Evolutionary conservation across 352 stramenopile genomes (phyloP).

Genomic region (Globisporangium emineosum): DNA sequence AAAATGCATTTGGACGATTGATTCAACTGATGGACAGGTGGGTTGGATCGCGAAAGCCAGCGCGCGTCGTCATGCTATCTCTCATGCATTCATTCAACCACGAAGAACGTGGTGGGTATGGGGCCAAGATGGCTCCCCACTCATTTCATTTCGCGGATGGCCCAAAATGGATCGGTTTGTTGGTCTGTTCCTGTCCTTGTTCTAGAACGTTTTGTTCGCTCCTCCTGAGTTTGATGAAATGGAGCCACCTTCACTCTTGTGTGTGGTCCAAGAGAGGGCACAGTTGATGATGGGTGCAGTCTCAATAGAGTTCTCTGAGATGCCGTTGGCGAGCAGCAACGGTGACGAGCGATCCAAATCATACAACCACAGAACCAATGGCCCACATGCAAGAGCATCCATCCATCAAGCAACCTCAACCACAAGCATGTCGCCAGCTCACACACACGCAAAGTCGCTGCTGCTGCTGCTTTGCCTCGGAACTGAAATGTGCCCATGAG

Average conservation of each 20-base stretch:
- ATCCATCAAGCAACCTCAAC: not conserved
- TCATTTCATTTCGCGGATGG: not conserved
- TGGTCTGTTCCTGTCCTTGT: not conserved
- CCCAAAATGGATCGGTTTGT: not conserved
- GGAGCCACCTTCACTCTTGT: conserved; percentile 12
- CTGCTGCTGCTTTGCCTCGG: not conserved
- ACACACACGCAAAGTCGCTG: not conserved
- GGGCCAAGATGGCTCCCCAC: not conserved
- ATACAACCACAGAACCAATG: not conserved
- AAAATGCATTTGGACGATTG: not conserved
- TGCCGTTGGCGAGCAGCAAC: not conserved
- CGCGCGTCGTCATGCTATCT: not conserved
- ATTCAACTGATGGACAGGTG: not conserved
- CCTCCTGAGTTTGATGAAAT: conserved; percentile 2
- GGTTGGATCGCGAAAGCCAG: not conserved
- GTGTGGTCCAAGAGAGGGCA: too few species aligned
- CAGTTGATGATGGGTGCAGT: conserved; percentile 5
- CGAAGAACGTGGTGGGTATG: not conserved
- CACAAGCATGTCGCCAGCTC: not conserved
- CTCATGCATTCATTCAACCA: not conserved
- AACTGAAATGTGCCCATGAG: not conserved
- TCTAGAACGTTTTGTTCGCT: conserved; percentile 9
- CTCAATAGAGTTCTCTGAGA: not conserved
- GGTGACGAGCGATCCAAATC: not conserved
- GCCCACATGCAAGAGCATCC: not conserved